Evolutionary conservation across 495 filamentous ascomycete species (phyloP).

Genomic region (Diplogelasinospora grovesii): DNA sequence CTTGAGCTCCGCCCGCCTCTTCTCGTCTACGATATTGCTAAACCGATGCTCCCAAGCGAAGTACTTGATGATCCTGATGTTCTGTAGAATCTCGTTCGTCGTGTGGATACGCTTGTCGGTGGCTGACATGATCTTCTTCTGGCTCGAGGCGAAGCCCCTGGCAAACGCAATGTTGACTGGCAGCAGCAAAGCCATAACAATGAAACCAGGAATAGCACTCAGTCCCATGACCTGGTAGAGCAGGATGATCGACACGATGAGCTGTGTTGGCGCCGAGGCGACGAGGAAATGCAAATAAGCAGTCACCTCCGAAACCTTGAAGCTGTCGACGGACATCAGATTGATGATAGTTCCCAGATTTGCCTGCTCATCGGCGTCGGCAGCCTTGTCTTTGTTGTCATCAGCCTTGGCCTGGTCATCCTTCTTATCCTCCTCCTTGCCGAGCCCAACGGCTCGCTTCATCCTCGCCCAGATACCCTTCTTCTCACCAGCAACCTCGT

Average conservation of each 20-base stretch:
- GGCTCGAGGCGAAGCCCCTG: constrained; percentile 70
- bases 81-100: constrained; percentile 95
- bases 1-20: constrained; percentile 69
- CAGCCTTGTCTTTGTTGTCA: constrained; percentile 32
- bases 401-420: constrained; percentile 21
- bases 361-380: constrained; percentile 60
- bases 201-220: constrained; percentile 88
- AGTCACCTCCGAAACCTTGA: constrained; percentile 91
- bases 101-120: constrained; percentile 95
- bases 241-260: constrained; percentile 61
- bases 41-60: constrained; percentile 98
- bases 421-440: constrained; percentile 43
- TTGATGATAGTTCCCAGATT: constrained; percentile 97
- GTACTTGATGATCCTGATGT: constrained; percentile 98
- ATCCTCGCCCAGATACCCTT: constrained; percentile 42
- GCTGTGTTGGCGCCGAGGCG: constrained; percentile 77
- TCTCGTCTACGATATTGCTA: constrained; percentile 78
- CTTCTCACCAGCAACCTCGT: constrained; percentile 26
- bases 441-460: constrained; percentile 51
- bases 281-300: constrained; percentile 89
- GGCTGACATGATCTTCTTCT: constrained; percentile 85
- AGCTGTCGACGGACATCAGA: constrained; percentile 97
- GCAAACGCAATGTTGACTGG: constrained; percentile 86
- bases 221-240: constrained; percentile 86
- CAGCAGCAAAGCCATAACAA: constrained; percentile 82